These are phyloP conservation scores for Phoenix roebelenii DNA, from an alignment of 176 grass and related monocot genomes.

Conservation along the genomic window DNA sequence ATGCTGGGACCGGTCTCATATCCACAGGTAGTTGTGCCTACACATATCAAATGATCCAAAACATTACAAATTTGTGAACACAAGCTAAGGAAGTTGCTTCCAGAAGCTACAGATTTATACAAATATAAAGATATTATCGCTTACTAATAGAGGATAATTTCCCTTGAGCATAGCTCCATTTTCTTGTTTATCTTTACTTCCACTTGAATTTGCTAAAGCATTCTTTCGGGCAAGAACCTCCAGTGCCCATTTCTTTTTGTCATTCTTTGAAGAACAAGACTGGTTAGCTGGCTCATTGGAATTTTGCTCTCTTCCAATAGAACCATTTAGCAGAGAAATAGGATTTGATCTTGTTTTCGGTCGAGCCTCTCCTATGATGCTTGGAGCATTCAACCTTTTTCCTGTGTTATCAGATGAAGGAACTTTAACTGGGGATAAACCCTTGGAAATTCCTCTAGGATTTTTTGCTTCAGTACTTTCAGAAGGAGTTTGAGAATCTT, in stretches of 20 bases:
- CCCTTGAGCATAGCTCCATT: conserved; percentile 45
- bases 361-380: conserved; percentile 24
- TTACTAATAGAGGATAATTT: conserved; percentile 65
- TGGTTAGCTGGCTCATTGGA: conserved; percentile 32
- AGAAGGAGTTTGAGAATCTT: conserved; percentile 23
- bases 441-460: background rate
- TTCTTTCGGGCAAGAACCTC: conserved; percentile 94
- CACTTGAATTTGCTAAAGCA: conserved; percentile 32
- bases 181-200: conserved; percentile 51
- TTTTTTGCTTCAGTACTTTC: conserved; percentile 12
- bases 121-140: conserved; percentile 18
- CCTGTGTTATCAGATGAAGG: conserved; percentile 25
- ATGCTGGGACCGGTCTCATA: conserved; percentile 54
- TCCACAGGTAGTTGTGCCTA: conserved; percentile 75
- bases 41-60: conserved; percentile 22
- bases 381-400: conserved; percentile 24
- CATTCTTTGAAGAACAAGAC: conserved; percentile 38
- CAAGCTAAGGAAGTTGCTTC: conserved; percentile 15
- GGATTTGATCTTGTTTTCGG: background rate
- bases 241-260: conserved; percentile 94
- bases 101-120: conserved; percentile 11
- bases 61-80: conserved; percentile 11
- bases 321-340: background rate
- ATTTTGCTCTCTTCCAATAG: conserved; percentile 18
- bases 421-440: conserved; percentile 9